A percentile compares a stretch with the other conserved stretches of the same genome.
Evolutionary conservation across 2,329 filamentous ascomycete genomes (phyloP).

Genomic region (Talaromyces sp.): DNA sequence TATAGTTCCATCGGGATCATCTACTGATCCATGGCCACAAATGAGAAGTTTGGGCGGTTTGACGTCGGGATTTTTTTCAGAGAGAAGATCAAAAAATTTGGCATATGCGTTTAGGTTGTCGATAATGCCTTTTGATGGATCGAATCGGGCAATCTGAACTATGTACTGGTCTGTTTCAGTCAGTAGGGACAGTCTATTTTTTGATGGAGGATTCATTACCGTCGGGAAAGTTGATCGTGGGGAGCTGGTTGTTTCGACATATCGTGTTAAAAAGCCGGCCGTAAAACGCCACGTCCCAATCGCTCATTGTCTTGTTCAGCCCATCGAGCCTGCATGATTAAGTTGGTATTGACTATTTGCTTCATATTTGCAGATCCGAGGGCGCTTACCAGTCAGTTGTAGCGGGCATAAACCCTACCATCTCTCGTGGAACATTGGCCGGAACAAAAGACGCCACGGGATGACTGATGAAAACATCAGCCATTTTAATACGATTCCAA

Average conservation of each 20-base stretch:
- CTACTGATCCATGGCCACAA: constrained; percentile 72
- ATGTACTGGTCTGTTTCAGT: constrained; percentile 62
- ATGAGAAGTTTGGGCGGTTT: constrained; percentile 66
- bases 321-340: constrained; percentile 35
- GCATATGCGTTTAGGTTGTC: constrained; percentile 72
- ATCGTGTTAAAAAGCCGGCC: constrained; percentile 65
- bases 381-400: constrained; percentile 68
- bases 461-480: constrained; percentile 77
- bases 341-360: neutral
- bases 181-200: constrained; percentile 26
- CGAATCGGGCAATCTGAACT: constrained; percentile 74
- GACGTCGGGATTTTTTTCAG: constrained; percentile 42
- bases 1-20: constrained; percentile 68
- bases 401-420: constrained; percentile 70
- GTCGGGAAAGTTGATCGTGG: constrained; percentile 48
- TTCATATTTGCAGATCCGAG: constrained; percentile 27
- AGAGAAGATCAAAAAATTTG: constrained; percentile 59
- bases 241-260: constrained; percentile 50
- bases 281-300: constrained; percentile 63
- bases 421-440: constrained; percentile 56
- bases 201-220: constrained; percentile 15
- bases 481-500: constrained; percentile 63
- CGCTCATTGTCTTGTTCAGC: constrained; percentile 10
- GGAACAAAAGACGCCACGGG: constrained; percentile 73
- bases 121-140: constrained; percentile 75